These are phyloP conservation scores for Scenedesmus sp. DNA, from an alignment of 163 green algal species.

Conservation along the genomic window DNA sequence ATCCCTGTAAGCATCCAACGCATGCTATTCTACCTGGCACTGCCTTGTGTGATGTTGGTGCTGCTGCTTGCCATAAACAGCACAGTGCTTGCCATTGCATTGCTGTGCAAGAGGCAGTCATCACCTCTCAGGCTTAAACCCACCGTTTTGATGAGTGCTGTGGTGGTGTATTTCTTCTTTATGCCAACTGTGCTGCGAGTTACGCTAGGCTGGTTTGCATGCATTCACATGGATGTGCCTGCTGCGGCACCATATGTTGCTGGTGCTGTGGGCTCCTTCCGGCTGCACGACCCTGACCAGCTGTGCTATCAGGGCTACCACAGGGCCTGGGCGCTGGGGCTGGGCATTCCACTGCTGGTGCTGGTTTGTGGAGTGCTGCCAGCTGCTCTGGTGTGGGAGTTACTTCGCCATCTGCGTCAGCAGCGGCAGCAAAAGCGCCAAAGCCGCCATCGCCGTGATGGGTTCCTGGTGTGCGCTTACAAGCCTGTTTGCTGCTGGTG, in stretches of 20 bases:
- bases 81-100: neutral
- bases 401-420: neutral
- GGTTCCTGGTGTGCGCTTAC: no score
- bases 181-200: neutral
- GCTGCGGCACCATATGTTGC: neutral
- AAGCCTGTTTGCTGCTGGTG: no score
- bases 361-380: neutral
- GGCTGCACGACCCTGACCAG: no score
- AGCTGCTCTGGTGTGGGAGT: neutral
- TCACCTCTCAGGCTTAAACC: neutral
- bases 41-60: conserved; percentile 19
- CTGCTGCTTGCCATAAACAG: neutral
- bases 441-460: no score
- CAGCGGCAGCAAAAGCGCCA: neutral
- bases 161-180: conserved; percentile 35
- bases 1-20: neutral
- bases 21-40: conserved; percentile 17
- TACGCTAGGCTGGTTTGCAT: conserved; percentile 22
- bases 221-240: conserved; percentile 4
- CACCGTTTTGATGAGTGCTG: no score
- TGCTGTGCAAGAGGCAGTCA: neutral
- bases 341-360: neutral
- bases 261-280: neutral
- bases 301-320: no score
- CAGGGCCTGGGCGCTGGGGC: no score